Evolutionary conservation across 768 basidiomycete species (phyloP).

Genomic region (Russula lepida): DNA sequence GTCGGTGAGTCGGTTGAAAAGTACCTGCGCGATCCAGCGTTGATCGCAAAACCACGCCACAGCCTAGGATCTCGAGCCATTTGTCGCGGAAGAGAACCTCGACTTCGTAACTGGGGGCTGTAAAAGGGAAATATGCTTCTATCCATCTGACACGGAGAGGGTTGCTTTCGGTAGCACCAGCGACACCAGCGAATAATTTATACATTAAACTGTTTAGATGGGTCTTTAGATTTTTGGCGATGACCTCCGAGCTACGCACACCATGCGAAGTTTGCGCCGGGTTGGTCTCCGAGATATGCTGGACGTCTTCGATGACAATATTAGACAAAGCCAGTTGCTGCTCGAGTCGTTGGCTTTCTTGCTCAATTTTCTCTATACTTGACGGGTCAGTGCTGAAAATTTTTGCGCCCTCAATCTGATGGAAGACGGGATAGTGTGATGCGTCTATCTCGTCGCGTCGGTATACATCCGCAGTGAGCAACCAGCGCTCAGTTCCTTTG

Average conservation of each 20-base stretch:
- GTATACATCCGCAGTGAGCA: slow-evolving; percentile 95
- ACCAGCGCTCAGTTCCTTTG: slow-evolving; percentile 69
- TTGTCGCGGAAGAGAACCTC: slow-evolving; percentile 94
- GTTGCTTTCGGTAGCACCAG: slow-evolving; percentile 43
- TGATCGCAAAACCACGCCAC: slow-evolving; percentile 82
- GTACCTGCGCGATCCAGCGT: slow-evolving; percentile 82
- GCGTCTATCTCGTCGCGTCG: slow-evolving; percentile 96
- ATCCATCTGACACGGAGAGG: slow-evolving; percentile 94
- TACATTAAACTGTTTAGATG: slow-evolving; percentile 82
- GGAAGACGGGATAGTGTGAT: slow-evolving; percentile 96
- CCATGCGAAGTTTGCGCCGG: slow-evolving; percentile 77
- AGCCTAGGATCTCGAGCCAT: slow-evolving; percentile 96
- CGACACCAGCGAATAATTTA: slow-evolving; percentile 62
- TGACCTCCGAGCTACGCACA: slow-evolving; percentile 57
- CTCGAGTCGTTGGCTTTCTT: slow-evolving; percentile 60
- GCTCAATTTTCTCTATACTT: slow-evolving; percentile 54
- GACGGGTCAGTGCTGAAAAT: slow-evolving; percentile 57
- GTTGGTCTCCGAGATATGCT: slow-evolving; percentile 63
- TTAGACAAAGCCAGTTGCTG: slow-evolving; percentile 57
- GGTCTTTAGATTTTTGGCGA: slow-evolving; percentile 82
- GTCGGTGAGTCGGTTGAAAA: slow-evolving; percentile 26
- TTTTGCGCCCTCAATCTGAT: slow-evolving; percentile 93
- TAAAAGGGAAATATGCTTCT: slow-evolving; percentile 97
- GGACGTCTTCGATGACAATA: slow-evolving; percentile 82
- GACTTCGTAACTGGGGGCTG: slow-evolving; percentile 94